These are phyloP conservation scores for Didymella segeticola DNA, from an alignment of 2,329 filamentous ascomycete genomes.

Conservation along the genomic window DNA sequence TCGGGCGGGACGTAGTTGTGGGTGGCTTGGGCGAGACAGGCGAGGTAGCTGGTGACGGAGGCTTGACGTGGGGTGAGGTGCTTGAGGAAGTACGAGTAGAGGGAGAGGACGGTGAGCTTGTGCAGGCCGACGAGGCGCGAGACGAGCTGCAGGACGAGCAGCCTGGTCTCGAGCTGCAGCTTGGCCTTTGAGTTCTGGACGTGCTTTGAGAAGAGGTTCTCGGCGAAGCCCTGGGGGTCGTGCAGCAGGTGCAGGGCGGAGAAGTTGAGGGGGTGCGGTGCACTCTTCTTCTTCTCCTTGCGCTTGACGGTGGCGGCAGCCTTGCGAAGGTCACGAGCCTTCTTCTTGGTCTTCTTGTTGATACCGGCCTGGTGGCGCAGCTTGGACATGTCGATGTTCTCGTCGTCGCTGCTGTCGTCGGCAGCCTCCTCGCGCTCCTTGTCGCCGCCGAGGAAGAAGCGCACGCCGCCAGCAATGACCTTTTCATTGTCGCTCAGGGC, in stretches of 20 bases:
- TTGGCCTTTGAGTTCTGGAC: slow-evolving; percentile 85
- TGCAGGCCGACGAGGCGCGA: slow-evolving; percentile 91
- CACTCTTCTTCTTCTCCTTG: slow-evolving; percentile 83
- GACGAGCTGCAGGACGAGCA: slow-evolving; percentile 88
- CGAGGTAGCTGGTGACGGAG: slow-evolving; percentile 90
- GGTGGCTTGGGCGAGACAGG: slow-evolving; percentile 88
- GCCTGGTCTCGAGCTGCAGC: slow-evolving; percentile 84
- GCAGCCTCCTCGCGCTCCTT: slow-evolving; percentile 88
- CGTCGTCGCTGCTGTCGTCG: slow-evolving; percentile 83
- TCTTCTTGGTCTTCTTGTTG: slow-evolving; percentile 97
- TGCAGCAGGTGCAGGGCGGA: slow-evolving; percentile 92
- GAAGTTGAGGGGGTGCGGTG: slow-evolving; percentile 91
- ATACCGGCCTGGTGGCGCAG: slow-evolving; percentile 85
- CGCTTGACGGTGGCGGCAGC: slow-evolving; percentile 82
- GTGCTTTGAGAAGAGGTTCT: slow-evolving; percentile 88
- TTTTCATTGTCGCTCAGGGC: slow-evolving; percentile 90
- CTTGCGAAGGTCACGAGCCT: slow-evolving; percentile 76
- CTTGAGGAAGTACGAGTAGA: slow-evolving; percentile 97
- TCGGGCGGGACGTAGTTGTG: slow-evolving; percentile 93
- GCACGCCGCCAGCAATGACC: slow-evolving; percentile 82
- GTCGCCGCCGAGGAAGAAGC: slow-evolving; percentile 95
- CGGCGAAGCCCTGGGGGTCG: slow-evolving; percentile 92
- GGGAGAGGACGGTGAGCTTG: slow-evolving; percentile 84
- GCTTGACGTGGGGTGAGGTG: slow-evolving; percentile 85
- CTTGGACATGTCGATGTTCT: slow-evolving; percentile 78